phyloP scores from a whole-genome alignment of 257 asterid species.

The Plantago elongata region DNA sequence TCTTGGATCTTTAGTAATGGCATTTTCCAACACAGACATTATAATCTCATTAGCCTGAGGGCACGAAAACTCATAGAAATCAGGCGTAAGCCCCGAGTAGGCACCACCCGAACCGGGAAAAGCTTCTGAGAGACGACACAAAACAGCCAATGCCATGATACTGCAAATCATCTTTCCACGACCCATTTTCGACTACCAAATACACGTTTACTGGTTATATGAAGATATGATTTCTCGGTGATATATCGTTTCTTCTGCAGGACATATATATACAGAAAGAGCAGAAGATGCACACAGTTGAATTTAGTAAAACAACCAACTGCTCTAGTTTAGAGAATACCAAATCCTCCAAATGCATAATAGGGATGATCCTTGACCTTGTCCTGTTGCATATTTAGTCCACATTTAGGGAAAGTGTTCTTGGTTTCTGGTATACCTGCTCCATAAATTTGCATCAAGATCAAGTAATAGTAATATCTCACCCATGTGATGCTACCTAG shows the following conservation, averaged over 20 bases:
- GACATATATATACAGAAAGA: constrained; percentile 20
- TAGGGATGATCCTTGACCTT: constrained; percentile 25
- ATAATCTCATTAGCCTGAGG: constrained; percentile 72
- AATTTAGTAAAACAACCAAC: constrained; percentile 29
- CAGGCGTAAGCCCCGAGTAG: constrained; percentile 40
- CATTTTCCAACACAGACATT: constrained; percentile 65
- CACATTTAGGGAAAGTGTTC: constrained; percentile 27
- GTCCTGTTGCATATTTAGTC: constrained; percentile 19
- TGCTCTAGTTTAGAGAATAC: constrained; percentile 33
- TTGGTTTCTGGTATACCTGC: constrained; percentile 70
- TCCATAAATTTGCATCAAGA: constrained; percentile 32
- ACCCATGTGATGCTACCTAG: no score
- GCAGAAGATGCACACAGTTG: constrained; percentile 1
- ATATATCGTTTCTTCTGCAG: background rate
- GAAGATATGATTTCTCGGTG: constrained; percentile 8
- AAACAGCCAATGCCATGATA: constrained; percentile 25
- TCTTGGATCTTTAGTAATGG: constrained; percentile 53
- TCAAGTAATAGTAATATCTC: no score
- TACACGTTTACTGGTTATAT: background rate
- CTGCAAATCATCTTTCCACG: constrained; percentile 18
- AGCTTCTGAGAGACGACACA: constrained; percentile 29
- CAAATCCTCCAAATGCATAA: constrained; percentile 39
- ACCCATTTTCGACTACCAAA: constrained; percentile 33
- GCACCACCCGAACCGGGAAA: constrained; percentile 29
- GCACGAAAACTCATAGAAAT: constrained; percentile 52